Evolutionary conservation across 345 rosid species (phyloP).

Genomic region (Syzygium aqueum): DNA sequence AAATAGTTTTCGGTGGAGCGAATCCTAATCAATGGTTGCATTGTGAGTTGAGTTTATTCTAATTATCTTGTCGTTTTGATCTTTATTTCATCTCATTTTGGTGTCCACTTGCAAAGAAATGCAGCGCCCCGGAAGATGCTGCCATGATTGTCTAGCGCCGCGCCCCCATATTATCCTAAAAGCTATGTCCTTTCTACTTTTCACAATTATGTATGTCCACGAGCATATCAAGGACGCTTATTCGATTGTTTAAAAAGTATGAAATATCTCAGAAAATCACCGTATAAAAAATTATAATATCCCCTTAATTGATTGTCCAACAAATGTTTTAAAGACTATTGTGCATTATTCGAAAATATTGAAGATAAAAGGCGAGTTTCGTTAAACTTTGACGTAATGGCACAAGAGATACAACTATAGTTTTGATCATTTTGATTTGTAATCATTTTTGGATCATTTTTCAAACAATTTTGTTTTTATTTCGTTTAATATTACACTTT

Average conservation of each 20-base stretch:
- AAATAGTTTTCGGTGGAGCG: not conserved
- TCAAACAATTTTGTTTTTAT: not conserved
- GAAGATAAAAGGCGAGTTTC: not conserved
- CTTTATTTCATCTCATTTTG: not conserved
- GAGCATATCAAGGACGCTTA: not conserved
- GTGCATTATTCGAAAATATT: not conserved
- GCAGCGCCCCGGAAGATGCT: not conserved
- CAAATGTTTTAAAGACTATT: rapidly evolving
- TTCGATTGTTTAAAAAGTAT: no score
- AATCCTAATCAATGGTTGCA: no score
- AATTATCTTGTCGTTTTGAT: not conserved
- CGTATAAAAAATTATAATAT: not conserved
- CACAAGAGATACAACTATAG: not conserved
- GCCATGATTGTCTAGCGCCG: not conserved
- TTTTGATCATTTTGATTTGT: not conserved
- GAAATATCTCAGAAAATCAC: not conserved
- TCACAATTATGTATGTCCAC: not conserved
- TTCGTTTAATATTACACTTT: not conserved
- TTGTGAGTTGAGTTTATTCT: not conserved
- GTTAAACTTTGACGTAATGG: rapidly evolving
- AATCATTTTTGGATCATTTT: not conserved
- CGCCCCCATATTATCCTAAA: not conserved
- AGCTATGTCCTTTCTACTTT: not conserved
- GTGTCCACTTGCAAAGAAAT: not conserved
- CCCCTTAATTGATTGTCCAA: not conserved